These are phyloP conservation scores for Alternaria alternata DNA, from an alignment of 2,329 filamentous ascomycete genomes.

Conservation along the genomic window DNA sequence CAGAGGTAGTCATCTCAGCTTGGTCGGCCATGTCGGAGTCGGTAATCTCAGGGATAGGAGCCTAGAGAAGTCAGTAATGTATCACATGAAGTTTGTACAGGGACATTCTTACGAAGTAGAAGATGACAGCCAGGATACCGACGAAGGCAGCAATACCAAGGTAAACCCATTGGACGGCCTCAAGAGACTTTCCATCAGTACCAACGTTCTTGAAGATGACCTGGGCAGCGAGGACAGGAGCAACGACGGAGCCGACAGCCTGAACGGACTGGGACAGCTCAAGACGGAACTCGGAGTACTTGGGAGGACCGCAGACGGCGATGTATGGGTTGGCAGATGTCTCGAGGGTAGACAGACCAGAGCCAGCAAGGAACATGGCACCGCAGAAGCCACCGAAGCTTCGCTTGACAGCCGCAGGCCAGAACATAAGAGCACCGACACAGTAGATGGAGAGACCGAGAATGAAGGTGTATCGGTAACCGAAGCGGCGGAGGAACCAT, in stretches of 20 bases:
- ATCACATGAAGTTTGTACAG: not conserved
- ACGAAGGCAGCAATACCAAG: constrained; percentile 81
- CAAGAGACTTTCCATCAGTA: constrained; percentile 63
- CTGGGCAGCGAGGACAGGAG: constrained; percentile 75
- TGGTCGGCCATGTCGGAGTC: constrained; percentile 68
- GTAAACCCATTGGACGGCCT: constrained; percentile 80
- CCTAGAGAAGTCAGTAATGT: not conserved
- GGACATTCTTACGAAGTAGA: constrained; percentile 60
- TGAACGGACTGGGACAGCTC: constrained; percentile 82
- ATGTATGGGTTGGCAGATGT: constrained; percentile 73
- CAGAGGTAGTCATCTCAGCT: constrained; percentile 42
- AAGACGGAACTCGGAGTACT: constrained; percentile 78
- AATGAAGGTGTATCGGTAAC: constrained; percentile 84
- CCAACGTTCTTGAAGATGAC: constrained; percentile 75
- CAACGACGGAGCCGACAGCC: constrained; percentile 76
- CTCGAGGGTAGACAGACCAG: constrained; percentile 76
- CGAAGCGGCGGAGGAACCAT: constrained; percentile 73
- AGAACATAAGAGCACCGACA: constrained; percentile 79
- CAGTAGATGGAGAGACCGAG: constrained; percentile 73
- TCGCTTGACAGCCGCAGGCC: constrained; percentile 77
- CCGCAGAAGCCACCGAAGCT: constrained; percentile 79
- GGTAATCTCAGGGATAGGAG: constrained; percentile 69
- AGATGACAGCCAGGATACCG: constrained; percentile 69
- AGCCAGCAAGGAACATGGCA: constrained; percentile 75
- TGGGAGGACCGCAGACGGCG: constrained; percentile 73